Base-by-base conservation (phyloP, 805 yeast genomes). In the Hemisphaericaspora nanyangensis region DNA sequence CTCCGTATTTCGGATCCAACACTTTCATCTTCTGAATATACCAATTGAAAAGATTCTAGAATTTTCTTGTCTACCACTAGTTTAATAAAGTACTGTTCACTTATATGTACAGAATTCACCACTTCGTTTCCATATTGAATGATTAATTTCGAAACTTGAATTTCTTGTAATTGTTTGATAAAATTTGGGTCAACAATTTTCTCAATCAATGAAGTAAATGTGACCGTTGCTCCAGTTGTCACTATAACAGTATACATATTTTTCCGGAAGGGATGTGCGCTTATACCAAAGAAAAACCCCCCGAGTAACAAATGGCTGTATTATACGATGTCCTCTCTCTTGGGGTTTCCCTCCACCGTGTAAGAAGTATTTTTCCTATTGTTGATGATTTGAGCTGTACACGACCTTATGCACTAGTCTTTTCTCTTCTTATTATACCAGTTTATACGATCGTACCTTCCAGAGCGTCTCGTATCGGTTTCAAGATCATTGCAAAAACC, bases 181-280 rank as follows among this genome's bases (percentile, higher is more conserved):
- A 80, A 72, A 2, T 49, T 38, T 0, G 45, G 38, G 6, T 55
- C 40, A 6, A 79, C 46, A 0, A 77, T 58, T 7, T 67, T 55
- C n/a, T 58, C 58, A 1, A 91, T 59, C 12, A 91, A 72, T 13
- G 54, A 62, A 8, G 72, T 69, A 55, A 91, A 91, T 0, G 95
- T 83, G 16, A 85, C 90, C 0, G 97, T 90, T 2, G 96, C 97
- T 1, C 98, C 98, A 3, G 95, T 84, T 0, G 95, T 82, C 5
- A 90, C 82, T 25, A 90, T 63, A 12, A 65, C 26, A 2, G 48
- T 39, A 15, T 18, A 19, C 47, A 39, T 42, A 20, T 28, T 29
- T 29, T 29, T 13, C 15, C 11, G 29, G 29, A n/a, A n/a, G n/a
- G n/a, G n/a, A n/a, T n/a, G n/a, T n/a, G n/a, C n/a, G n/a, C n/a